These are phyloP conservation scores for Phytopythium vexans DNA, from an alignment of 352 stramenopile genomes.

Conservation along the genomic window DNA sequence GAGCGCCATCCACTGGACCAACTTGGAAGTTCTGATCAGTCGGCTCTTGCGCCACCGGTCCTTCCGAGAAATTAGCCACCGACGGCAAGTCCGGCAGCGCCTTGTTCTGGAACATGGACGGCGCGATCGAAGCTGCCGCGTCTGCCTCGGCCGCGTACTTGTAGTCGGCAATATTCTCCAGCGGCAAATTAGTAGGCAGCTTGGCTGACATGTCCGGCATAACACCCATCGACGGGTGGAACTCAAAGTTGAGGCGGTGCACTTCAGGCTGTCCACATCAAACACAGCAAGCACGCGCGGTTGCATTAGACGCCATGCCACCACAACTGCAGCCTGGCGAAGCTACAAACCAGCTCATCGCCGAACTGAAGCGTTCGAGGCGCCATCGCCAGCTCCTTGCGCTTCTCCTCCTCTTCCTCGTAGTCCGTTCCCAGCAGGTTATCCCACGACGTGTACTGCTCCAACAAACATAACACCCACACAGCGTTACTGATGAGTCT, in stretches of 20 bases:
- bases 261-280: constrained; percentile 38
- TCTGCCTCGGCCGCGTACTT: constrained; percentile 61
- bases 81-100: constrained; percentile 62
- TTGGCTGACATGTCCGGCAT: constrained; percentile 74
- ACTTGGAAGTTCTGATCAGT: constrained; percentile 51
- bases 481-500: not conserved
- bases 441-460: constrained; percentile 85
- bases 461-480: constrained; percentile 7
- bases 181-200: constrained; percentile 71
- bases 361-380: constrained; percentile 78
- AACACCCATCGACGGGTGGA: constrained; percentile 60
- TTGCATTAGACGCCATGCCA: not conserved
- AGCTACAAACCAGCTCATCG: constrained; percentile 62
- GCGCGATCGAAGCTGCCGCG: constrained; percentile 64
- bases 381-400: constrained; percentile 75
- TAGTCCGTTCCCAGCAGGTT: constrained; percentile 85
- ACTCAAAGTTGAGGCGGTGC: constrained; percentile 77
- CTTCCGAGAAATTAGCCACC: constrained; percentile 62
- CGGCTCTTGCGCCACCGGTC: constrained; percentile 59
- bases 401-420: constrained; percentile 84
- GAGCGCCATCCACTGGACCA: constrained; percentile 58
- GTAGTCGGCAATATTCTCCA: constrained; percentile 78
- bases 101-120: constrained; percentile 84
- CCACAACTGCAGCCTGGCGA: not conserved
- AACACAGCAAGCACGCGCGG: not conserved